Conservation (phyloP, 768 basidiomycete genomes). For the Hericium coralloides region DNA sequence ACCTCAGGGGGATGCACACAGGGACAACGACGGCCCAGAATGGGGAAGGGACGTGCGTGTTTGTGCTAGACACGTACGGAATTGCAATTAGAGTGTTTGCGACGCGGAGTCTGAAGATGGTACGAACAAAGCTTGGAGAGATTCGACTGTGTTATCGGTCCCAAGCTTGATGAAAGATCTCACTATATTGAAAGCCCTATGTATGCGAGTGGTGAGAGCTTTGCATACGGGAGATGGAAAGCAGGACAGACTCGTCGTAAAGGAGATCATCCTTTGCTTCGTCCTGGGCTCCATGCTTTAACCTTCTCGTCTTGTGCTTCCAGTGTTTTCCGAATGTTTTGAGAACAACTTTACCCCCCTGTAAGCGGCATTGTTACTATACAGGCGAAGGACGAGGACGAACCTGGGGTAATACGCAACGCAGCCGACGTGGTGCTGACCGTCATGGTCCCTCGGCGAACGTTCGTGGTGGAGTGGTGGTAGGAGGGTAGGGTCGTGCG, state of each 20-base stretch:
- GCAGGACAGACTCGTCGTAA: slow-evolving; percentile 51
- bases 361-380: not conserved
- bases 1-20: slow-evolving; percentile 44
- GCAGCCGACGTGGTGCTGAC: slow-evolving; percentile 2
- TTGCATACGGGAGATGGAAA: not conserved
- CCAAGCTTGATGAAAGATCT: slow-evolving; percentile 63
- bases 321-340: slow-evolving; percentile 43
- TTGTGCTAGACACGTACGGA: slow-evolving; percentile 32
- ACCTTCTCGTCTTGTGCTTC: slow-evolving; percentile 24
- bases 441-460: not conserved
- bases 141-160: slow-evolving; percentile 59
- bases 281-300: slow-evolving; percentile 19
- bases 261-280: slow-evolving; percentile 52
- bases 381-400: not conserved
- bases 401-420: not conserved
- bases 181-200: slow-evolving; percentile 61
- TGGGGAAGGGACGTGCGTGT: slow-evolving; percentile 62
- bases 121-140: slow-evolving; percentile 55
- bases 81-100: not conserved
- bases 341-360: slow-evolving; percentile 34
- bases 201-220: not conserved
- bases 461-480: not conserved
- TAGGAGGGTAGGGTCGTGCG: not conserved
- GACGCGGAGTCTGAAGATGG: not conserved
- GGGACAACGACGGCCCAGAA: slow-evolving; percentile 55